phyloP scores from a whole-genome alignment of 495 filamentous ascomycete species.

The Poronia punctata region DNA sequence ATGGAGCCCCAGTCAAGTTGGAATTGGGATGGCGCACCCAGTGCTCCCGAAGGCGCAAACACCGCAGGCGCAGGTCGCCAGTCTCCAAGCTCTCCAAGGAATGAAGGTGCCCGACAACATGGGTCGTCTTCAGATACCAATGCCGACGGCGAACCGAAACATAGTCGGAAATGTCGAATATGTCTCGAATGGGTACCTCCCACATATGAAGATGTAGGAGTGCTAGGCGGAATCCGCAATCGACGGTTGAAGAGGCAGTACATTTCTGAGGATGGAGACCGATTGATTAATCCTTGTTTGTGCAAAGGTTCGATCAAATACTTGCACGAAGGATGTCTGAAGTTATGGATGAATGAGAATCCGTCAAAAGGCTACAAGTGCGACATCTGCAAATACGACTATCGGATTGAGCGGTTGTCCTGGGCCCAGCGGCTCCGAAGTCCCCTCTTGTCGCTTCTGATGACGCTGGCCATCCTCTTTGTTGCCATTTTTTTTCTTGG shows the following conservation, averaged over 20 bases:
- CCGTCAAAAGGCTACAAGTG: conserved; percentile 71
- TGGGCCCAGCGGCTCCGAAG: conserved; percentile 72
- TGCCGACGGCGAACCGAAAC: conserved; percentile 20
- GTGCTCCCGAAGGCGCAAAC: not conserved
- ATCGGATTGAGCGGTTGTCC: conserved; percentile 69
- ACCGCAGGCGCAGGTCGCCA: not conserved
- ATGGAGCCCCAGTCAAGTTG: conserved; percentile 10
- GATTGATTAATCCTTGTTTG: conserved; percentile 84
- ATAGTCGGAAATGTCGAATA: conserved; percentile 72
- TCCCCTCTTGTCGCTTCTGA: conserved; percentile 48
- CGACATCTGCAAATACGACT: conserved; percentile 80
- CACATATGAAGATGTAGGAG: conserved; percentile 59
- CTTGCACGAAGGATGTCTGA: conserved; percentile 91
- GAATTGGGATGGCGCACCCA: not conserved
- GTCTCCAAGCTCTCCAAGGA: conserved; percentile 10
- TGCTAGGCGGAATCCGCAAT: conserved; percentile 56
- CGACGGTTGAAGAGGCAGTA: conserved; percentile 60
- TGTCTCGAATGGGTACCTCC: conserved; percentile 81
- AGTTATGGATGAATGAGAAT: conserved; percentile 74
- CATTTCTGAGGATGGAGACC: conserved; percentile 66
- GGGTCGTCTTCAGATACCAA: conserved; percentile 11
- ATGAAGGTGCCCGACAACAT: conserved; percentile 6
- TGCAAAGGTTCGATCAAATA: conserved; percentile 91
- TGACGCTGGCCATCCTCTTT: conserved; percentile 66
- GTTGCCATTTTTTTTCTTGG: conserved; percentile 70